These are phyloP conservation scores for Claviceps fusiformis DNA, from an alignment of 2,329 filamentous ascomycete genomes.

Conservation along the genomic window DNA sequence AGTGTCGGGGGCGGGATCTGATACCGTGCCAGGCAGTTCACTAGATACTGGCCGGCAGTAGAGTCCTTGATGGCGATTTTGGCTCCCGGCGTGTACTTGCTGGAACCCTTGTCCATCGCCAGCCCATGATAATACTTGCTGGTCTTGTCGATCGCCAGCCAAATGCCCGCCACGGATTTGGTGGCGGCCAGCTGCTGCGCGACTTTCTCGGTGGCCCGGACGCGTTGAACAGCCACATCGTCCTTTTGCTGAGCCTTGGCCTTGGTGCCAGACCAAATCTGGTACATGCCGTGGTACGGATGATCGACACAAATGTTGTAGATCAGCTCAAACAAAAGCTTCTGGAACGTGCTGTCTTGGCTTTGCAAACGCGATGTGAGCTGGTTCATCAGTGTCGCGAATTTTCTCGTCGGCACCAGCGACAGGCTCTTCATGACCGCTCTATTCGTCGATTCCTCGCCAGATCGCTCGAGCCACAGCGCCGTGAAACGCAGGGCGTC, in stretches of 20 bases:
- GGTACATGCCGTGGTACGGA: slow-evolving; percentile 94
- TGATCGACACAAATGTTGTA: slow-evolving; percentile 81
- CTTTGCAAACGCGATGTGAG: slow-evolving; percentile 82
- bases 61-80: slow-evolving; percentile 54
- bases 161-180: slow-evolving; percentile 39
- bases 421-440: slow-evolving; percentile 58
- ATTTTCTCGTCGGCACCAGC: slow-evolving; percentile 77
- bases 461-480: slow-evolving; percentile 80
- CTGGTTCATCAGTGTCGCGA: slow-evolving; percentile 88
- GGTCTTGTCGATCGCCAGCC: slow-evolving; percentile 59
- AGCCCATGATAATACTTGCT: slow-evolving; percentile 54
- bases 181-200: slow-evolving; percentile 45
- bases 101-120: slow-evolving; percentile 50
- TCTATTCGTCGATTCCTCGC: slow-evolving; percentile 61
- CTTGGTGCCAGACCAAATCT: slow-evolving; percentile 75
- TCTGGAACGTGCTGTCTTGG: slow-evolving; percentile 59
- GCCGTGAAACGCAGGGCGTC: slow-evolving; percentile 86
- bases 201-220: slow-evolving; percentile 58
- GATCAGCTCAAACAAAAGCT: slow-evolving; percentile 58
- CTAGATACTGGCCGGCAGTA: slow-evolving; percentile 46
- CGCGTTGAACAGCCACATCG: slow-evolving; percentile 58
- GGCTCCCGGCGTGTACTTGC: slow-evolving; percentile 52
- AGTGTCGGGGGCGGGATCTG: slow-evolving; percentile 81
- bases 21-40: slow-evolving; percentile 48
- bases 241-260: slow-evolving; percentile 59